Evolutionary conservation across 169 alveolate species (phyloP), one percentile per base, ranked within the genome.

Genomic region (Cryptosporidium parvum): DNA sequence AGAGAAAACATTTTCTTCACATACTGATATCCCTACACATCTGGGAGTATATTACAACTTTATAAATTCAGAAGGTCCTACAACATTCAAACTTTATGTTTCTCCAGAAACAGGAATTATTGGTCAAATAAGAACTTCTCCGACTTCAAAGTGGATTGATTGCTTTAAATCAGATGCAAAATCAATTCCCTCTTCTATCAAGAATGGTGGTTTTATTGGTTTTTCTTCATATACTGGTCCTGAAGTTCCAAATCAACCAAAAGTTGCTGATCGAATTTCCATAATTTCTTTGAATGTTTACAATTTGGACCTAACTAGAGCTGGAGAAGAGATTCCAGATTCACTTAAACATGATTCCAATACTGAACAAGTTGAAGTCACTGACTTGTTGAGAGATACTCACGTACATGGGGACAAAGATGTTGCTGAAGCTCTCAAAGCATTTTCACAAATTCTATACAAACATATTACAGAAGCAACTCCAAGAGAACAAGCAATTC

Each of bases 401-500:
- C 86, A 91, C 29, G 91, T 69, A 16, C 85, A 70, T 53, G 91
- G 84, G 21, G 91, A 91, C 56, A 70, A 85, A 31, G 93, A 86
- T 26, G 87, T 86, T 16, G 53, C 93, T 18, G 93, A 91, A 8
- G 92, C 93, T 26, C 80, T 91, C 12, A 84, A 70, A 35, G 86
- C 85, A 2, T 75, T 91, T 33, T 51, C 93, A 23, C 85, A 91
- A 26, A 59, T 91, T n/a, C 62, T 91, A 0, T 91, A 91, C 80
- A 85, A 86, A 59, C 93, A 91, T 33, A 91, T 91, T 52, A 71
- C 93, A 29, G 93, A 91, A 31, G 93, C 91, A 10, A 86, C 93
- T 59, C 70, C 84, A 71, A 85, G 94, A 29, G 94, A 91, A 44
- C 94, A 86, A 58, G 89, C 94, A 48, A 68, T 91, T 33, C 84